A percentile compares a stretch with the other conserved stretches of the same genome.
phyloP scores from a whole-genome alignment of 352 stramenopile species.

The Phytophthora macrochlamydospora region DNA sequence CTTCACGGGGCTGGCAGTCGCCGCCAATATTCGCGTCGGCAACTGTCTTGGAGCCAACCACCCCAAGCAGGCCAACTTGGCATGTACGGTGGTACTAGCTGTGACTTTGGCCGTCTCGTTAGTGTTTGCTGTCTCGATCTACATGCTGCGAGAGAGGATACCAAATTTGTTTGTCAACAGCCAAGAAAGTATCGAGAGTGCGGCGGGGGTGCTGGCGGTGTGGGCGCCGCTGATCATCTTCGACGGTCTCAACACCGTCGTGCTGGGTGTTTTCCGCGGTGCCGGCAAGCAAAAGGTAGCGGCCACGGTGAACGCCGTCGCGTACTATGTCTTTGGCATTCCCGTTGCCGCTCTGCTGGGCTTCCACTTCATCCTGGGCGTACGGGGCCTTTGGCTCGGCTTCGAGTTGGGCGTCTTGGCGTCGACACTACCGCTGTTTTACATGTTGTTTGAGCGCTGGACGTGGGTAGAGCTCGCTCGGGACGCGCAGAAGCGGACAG shows the following conservation, averaged over 20 bases:
- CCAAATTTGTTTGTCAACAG: conserved; percentile 51
- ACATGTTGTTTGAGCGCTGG: conserved; percentile 26
- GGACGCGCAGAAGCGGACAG: conserved; percentile 29
- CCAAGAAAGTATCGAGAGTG: conserved; percentile 38
- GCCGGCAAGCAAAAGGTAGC: conserved; percentile 66
- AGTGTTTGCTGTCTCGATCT: conserved; percentile 29
- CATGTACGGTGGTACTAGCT: conserved; percentile 26
- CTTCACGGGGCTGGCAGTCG: conserved; percentile 56
- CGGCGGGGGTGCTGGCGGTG: conserved; percentile 46
- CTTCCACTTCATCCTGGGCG: conserved; percentile 37
- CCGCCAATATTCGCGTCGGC: conserved; percentile 53
- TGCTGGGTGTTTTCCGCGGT: conserved; percentile 72
- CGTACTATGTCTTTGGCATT: conserved; percentile 72
- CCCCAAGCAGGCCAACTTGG: conserved; percentile 37
- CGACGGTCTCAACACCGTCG: conserved; percentile 54
- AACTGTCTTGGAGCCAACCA: conserved; percentile 46
- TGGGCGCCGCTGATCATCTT: conserved; percentile 56
- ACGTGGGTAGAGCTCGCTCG: conserved; percentile 31
- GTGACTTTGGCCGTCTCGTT: conserved; percentile 36
- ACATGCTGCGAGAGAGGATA: conserved; percentile 23
- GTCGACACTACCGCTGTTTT: conserved; percentile 16
- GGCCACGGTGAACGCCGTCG: conserved; percentile 64
- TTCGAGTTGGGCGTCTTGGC: conserved; percentile 37
- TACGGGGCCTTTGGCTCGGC: conserved; percentile 54
- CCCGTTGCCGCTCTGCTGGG: conserved; percentile 50